These are phyloP conservation scores for Peziza echinospora DNA, from an alignment of 495 filamentous ascomycete species.

Conservation along the genomic window DNA sequence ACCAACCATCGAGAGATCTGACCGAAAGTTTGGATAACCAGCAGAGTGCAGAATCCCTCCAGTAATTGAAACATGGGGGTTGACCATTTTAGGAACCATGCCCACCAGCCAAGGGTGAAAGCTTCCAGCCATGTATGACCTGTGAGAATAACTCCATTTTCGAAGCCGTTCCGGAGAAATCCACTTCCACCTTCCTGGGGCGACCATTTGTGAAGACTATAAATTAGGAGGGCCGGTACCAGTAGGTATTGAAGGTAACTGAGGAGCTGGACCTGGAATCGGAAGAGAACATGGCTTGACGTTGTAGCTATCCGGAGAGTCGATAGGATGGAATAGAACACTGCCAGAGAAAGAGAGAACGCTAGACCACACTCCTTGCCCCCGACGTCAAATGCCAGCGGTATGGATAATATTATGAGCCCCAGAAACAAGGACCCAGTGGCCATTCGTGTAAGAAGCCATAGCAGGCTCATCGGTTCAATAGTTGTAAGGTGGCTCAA, in stretches of 20 bases:
- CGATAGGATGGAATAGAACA: slow-evolving; percentile 79
- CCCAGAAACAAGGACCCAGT: slow-evolving; percentile 48
- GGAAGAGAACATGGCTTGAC: slow-evolving; percentile 43
- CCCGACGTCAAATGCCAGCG: slow-evolving; percentile 91
- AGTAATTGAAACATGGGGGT: slow-evolving; percentile 87
- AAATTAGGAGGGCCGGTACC: slow-evolving; percentile 63
- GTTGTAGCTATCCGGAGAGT: slow-evolving; percentile 51
- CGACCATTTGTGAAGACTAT: slow-evolving; percentile 79
- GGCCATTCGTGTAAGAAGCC: slow-evolving; percentile 8
- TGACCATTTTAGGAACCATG: slow-evolving; percentile 70
- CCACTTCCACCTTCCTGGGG: slow-evolving; percentile 41
- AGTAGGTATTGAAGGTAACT: slow-evolving; percentile 67
- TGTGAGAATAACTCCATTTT: slow-evolving; percentile 25
- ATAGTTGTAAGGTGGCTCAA: neutral
- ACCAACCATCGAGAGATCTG: slow-evolving; percentile 93
- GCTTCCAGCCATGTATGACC: slow-evolving; percentile 32
- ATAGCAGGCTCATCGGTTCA: slow-evolving; percentile 9
- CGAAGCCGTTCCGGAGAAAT: slow-evolving; percentile 1
- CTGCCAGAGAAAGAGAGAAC: slow-evolving; percentile 66
- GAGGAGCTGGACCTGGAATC: slow-evolving; percentile 39
- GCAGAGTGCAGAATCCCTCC: slow-evolving; percentile 86
- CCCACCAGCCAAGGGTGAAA: slow-evolving; percentile 66
- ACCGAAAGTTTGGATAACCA: slow-evolving; percentile 86
- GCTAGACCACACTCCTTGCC: slow-evolving; percentile 82
- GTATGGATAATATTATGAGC: slow-evolving; percentile 77